Conservation (phyloP, 2,329 filamentous ascomycete species). For the Rhynchosporium graminicola region DNA sequence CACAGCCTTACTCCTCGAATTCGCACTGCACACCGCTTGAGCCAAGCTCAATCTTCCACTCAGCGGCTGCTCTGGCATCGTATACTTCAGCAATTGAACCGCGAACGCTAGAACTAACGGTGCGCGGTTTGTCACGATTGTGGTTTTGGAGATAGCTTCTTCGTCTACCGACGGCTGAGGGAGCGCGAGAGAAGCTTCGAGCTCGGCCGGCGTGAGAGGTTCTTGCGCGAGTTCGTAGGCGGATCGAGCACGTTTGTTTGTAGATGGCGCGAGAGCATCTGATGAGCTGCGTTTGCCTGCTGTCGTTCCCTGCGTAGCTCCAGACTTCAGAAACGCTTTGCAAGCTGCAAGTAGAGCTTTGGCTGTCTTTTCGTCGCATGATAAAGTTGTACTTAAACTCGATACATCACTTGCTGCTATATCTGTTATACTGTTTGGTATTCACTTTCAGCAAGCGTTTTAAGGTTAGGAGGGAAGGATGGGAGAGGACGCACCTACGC, state of each 20-base stretch:
- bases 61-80: slow-evolving; percentile 81
- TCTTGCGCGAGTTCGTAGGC: slow-evolving; percentile 36
- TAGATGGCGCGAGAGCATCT: slow-evolving; percentile 18
- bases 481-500: slow-evolving; percentile 48
- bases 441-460: background rate
- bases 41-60: slow-evolving; percentile 83
- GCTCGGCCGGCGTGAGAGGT: slow-evolving; percentile 51
- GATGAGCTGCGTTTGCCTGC: slow-evolving; percentile 31
- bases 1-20: slow-evolving; percentile 74
- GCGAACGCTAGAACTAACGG: slow-evolving; percentile 82
- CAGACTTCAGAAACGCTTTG: slow-evolving; percentile 33
- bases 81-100: slow-evolving; percentile 71
- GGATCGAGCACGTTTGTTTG: slow-evolving; percentile 34
- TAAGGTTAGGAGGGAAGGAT: slow-evolving; percentile 10
- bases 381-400: slow-evolving; percentile 31
- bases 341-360: slow-evolving; percentile 39
- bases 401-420: slow-evolving; percentile 35
- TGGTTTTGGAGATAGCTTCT: slow-evolving; percentile 56
- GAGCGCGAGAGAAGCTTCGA: slow-evolving; percentile 63
- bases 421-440: slow-evolving; percentile 34
- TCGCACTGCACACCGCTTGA: slow-evolving; percentile 81
- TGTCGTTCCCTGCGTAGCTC: slow-evolving; percentile 9
- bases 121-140: slow-evolving; percentile 74
- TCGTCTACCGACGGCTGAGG: slow-evolving; percentile 57
- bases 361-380: slow-evolving; percentile 37